A percentile compares a stretch with the other conserved stretches of the same genome.
These are phyloP conservation scores for Colletotrichum horii DNA, from an alignment of 2,329 filamentous ascomycete genomes.

Conservation along the genomic window DNA sequence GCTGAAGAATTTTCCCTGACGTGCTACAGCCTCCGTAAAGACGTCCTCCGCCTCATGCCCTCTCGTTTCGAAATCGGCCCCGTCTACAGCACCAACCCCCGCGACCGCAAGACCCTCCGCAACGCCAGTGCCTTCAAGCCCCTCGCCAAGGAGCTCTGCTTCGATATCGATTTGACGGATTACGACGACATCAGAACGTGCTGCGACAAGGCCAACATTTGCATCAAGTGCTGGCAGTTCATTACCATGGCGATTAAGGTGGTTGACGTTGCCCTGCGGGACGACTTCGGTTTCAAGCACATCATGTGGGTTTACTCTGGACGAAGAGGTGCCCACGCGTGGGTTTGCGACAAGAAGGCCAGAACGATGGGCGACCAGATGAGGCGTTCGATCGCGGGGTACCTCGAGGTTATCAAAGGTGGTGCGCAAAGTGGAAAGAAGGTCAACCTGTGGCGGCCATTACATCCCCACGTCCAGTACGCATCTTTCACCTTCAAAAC, in stretches of 20 bases:
- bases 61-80: constrained; percentile 98
- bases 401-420: constrained; percentile 88
- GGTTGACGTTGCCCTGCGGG: constrained; percentile 81
- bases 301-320: constrained; percentile 99
- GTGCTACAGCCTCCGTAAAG: constrained; percentile 75
- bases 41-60: constrained; percentile 86
- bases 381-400: constrained; percentile 83
- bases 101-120: constrained; percentile 86
- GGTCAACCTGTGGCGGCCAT: constrained; percentile 80
- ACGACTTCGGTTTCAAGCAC: constrained; percentile 96
- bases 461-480: constrained; percentile 87
- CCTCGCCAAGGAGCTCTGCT: constrained; percentile 91
- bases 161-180: constrained; percentile 99
- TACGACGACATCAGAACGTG: constrained; percentile 97
- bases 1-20: not conserved
- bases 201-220: constrained; percentile 93
- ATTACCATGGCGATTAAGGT: constrained; percentile 98
- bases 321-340: constrained; percentile 94
- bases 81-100: constrained; percentile 93
- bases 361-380: constrained; percentile 85
- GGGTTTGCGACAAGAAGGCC: constrained; percentile 93
- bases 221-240: constrained; percentile 93
- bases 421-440: constrained; percentile 86
- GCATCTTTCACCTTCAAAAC: constrained; percentile 27
- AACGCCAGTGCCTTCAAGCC: constrained; percentile 85